Evolutionary conservation across 2,329 filamentous ascomycete genomes (phyloP).

Genomic region (Penicillium sp.): DNA sequence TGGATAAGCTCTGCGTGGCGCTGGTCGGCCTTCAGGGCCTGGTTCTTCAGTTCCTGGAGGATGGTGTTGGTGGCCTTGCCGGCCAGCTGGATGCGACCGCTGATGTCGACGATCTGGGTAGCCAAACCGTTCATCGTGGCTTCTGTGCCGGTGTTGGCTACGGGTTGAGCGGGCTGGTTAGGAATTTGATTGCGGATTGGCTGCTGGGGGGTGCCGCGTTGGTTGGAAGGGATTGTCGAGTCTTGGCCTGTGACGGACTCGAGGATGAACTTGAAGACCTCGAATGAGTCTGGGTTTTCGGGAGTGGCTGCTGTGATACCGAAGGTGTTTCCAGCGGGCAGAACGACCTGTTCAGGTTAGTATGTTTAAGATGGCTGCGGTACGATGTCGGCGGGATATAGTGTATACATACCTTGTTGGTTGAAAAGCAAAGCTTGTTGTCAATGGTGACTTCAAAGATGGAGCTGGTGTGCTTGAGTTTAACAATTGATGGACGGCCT

Average conservation of each 20-base stretch:
- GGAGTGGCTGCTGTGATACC: conserved; percentile 85
- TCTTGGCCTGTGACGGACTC: conserved; percentile 49
- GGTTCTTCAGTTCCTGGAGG: conserved; percentile 52
- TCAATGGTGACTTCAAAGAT: conserved; percentile 79
- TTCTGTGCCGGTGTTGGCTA: conserved; percentile 39
- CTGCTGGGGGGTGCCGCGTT: conserved; percentile 19
- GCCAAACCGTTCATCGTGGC: conserved; percentile 30
- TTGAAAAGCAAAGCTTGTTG: conserved; percentile 78
- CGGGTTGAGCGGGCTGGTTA: conserved; percentile 31
- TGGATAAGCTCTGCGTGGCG: conserved; percentile 52
- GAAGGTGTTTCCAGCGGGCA: conserved; percentile 80
- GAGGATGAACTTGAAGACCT: conserved; percentile 82
- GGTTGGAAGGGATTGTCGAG: conserved; percentile 20
- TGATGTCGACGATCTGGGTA: conserved; percentile 75
- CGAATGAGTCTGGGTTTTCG: conserved; percentile 91
- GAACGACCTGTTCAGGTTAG: conserved; percentile 55
- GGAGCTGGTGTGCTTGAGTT: conserved; percentile 65
- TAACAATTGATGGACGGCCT: conserved; percentile 77
- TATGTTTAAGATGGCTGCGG: conserved; percentile 1
- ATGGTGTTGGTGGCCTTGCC: conserved; percentile 61
- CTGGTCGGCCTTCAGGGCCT: conserved; percentile 55
- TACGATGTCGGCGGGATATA: not conserved
- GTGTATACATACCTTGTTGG: conserved; percentile 54
- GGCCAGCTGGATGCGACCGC: conserved; percentile 71
- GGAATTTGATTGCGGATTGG: conserved; percentile 27